phyloP scores from a whole-genome alignment of 495 filamentous ascomycete species.

The Aspergillus nanangensis region DNA sequence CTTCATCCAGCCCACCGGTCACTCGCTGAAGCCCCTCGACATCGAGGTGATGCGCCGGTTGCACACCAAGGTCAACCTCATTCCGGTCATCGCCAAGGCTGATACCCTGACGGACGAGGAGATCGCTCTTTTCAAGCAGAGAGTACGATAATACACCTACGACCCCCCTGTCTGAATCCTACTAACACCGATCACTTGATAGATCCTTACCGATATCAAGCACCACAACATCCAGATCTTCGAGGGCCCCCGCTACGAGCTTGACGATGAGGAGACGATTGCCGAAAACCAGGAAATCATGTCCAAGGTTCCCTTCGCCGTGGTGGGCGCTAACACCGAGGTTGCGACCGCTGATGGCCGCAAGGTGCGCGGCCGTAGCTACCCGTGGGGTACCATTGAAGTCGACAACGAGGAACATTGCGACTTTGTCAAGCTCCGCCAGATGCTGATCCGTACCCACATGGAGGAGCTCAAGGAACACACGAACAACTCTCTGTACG shows the following conservation, averaged over 20 bases:
- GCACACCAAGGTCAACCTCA: slow-evolving; percentile 99
- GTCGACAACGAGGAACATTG: slow-evolving; percentile 99
- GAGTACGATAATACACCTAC: slow-evolving; percentile 60
- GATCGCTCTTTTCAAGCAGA: slow-evolving; percentile 86
- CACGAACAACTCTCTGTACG: slow-evolving; percentile 97
- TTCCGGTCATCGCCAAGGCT: slow-evolving; percentile 97
- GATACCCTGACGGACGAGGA: slow-evolving; percentile 98
- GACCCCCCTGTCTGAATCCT: background rate
- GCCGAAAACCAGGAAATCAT: slow-evolving; percentile 99
- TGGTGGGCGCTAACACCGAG: slow-evolving; percentile 93
- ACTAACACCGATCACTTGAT: slow-evolving; percentile 3
- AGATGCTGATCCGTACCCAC: slow-evolving; percentile 99
- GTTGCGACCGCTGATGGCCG: slow-evolving; percentile 88
- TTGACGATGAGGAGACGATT: slow-evolving; percentile 98
- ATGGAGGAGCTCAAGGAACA: slow-evolving; percentile 99
- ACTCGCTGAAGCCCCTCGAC: slow-evolving; percentile 98
- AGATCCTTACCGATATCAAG: slow-evolving; percentile 97
- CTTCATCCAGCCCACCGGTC: slow-evolving; percentile 98
- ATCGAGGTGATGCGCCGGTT: slow-evolving; percentile 99
- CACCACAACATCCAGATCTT: slow-evolving; percentile 98
- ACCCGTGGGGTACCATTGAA: slow-evolving; percentile 98
- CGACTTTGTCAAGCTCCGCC: slow-evolving; percentile 98
- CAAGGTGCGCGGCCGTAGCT: slow-evolving; percentile 90
- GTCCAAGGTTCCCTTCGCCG: slow-evolving; percentile 98
- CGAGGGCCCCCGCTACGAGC: slow-evolving; percentile 95